Evolutionary conservation across 1,284 basidiomycete species (phyloP).

Genomic region (Tilletia caries): DNA sequence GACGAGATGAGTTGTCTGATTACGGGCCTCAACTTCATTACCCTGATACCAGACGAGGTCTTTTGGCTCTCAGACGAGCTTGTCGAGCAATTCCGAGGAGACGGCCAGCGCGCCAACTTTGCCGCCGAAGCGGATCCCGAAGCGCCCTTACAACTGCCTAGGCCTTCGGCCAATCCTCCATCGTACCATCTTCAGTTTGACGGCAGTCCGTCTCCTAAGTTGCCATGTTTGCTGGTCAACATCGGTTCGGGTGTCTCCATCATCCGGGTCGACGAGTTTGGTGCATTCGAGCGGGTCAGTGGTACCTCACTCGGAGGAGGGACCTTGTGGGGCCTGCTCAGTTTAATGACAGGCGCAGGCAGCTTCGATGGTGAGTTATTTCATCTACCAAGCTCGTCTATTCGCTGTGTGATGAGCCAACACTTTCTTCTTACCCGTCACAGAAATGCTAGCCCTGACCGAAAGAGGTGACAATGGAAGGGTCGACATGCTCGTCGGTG

Average conservation of each 20-base stretch:
- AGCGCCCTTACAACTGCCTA: conserved; percentile 60
- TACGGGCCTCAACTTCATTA: conserved; percentile 92
- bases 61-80: conserved; percentile 99
- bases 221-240: conserved; percentile 95
- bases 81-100: conserved; percentile 56
- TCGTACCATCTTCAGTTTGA: conserved; percentile 83
- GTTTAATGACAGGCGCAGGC: conserved; percentile 87
- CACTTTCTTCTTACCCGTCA: background rate
- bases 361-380: conserved; percentile 82
- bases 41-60: conserved; percentile 92
- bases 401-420: background rate
- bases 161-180: conserved; percentile 88
- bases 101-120: background rate
- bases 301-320: conserved; percentile 98
- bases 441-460: conserved; percentile 92
- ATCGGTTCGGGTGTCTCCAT: conserved; percentile 97
- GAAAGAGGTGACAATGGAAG: conserved; percentile 87
- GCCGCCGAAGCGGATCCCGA: background rate
- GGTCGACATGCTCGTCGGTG: conserved; percentile 98
- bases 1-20: conserved; percentile 99
- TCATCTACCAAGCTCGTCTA: background rate
- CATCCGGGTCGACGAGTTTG: conserved; percentile 93
- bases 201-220: conserved; percentile 66
- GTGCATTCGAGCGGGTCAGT: conserved; percentile 90
- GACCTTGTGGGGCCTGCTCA: conserved; percentile 95